Conservation (phyloP, 2,329 filamentous ascomycete species). For the Exophiala aquamarina region DNA sequence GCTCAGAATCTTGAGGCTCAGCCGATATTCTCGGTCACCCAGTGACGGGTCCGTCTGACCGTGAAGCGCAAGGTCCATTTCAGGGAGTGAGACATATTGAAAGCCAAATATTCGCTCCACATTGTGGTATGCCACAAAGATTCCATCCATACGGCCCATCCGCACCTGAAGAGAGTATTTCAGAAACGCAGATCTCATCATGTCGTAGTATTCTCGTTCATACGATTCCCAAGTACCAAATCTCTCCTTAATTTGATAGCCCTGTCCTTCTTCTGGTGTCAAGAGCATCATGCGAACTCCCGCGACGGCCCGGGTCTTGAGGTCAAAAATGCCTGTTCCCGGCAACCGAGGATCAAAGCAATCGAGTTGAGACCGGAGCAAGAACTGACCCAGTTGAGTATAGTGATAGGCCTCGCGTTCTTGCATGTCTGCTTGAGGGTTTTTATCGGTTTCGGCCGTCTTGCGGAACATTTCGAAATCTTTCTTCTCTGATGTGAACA, state of each 20-base stretch:
- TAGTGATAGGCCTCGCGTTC: constrained; percentile 83
- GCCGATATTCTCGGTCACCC: constrained; percentile 81
- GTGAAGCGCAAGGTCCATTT: constrained; percentile 91
- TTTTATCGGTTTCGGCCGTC: constrained; percentile 65
- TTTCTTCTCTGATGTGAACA: constrained; percentile 77
- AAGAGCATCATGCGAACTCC: constrained; percentile 83
- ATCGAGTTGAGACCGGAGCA: constrained; percentile 94
- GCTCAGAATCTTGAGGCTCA: constrained; percentile 77
- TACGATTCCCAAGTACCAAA: constrained; percentile 85
- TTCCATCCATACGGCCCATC: constrained; percentile 97
- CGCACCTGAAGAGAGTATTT: constrained; percentile 97
- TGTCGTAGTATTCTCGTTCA: constrained; percentile 94
- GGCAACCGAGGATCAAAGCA: constrained; percentile 83
- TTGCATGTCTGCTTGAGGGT: constrained; percentile 29
- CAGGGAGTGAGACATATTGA: constrained; percentile 81
- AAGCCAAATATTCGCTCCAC: constrained; percentile 94
- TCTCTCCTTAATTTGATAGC: constrained; percentile 79
- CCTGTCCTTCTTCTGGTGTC: constrained; percentile 71
- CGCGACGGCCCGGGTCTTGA: constrained; percentile 91
- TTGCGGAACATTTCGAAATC: constrained; percentile 84
- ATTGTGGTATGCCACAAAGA: constrained; percentile 96
- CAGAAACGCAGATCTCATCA: constrained; percentile 90
- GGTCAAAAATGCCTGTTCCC: constrained; percentile 89
- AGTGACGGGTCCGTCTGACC: constrained; percentile 65
- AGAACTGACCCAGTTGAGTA: constrained; percentile 78